A percentile compares a stretch with the other conserved stretches of the same genome.
These are phyloP conservation scores for Aspergillus sparsus DNA, from an alignment of 495 filamentous ascomycete species.

Conservation along the genomic window DNA sequence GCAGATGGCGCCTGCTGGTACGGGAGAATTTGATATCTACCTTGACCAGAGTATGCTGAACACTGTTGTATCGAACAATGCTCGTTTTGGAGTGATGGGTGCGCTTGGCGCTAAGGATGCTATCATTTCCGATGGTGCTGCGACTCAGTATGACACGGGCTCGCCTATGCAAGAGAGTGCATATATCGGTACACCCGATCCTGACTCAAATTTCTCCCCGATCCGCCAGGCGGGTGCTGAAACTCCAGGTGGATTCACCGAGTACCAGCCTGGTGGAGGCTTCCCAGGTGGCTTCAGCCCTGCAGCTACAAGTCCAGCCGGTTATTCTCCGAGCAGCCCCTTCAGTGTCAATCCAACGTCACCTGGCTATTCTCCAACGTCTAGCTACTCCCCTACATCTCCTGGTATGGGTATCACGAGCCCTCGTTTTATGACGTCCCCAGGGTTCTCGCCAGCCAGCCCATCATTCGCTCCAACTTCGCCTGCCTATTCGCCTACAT, in stretches of 20 bases:
- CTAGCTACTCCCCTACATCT: conserved; percentile 64
- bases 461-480: conserved; percentile 73
- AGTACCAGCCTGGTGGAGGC: conserved; percentile 55
- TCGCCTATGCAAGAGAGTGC: conserved; percentile 83
- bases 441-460: conserved; percentile 64
- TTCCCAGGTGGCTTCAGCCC: conserved; percentile 68
- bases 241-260: conserved; percentile 71
- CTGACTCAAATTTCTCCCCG: conserved; percentile 84
- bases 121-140: conserved; percentile 73
- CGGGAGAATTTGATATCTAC: conserved; percentile 88
- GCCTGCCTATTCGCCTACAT: conserved; percentile 83
- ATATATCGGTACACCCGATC: conserved; percentile 73
- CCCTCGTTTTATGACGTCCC: conserved; percentile 55
- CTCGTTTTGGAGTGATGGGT: conserved; percentile 74
- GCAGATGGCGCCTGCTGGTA: conserved; percentile 94
- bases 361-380: conserved; percentile 73
- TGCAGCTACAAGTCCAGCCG: conserved; percentile 65
- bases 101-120: conserved; percentile 72
- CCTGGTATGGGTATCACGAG: conserved; percentile 61
- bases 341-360: conserved; percentile 79
- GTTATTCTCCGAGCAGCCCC: conserved; percentile 72
- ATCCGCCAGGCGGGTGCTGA: conserved; percentile 77
- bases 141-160: conserved; percentile 90
- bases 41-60: conserved; percentile 94
- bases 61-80: conserved; percentile 89